These are phyloP conservation scores for Cymbidium sinense DNA, from an alignment of 106 monocot species.

Conservation along the genomic window DNA sequence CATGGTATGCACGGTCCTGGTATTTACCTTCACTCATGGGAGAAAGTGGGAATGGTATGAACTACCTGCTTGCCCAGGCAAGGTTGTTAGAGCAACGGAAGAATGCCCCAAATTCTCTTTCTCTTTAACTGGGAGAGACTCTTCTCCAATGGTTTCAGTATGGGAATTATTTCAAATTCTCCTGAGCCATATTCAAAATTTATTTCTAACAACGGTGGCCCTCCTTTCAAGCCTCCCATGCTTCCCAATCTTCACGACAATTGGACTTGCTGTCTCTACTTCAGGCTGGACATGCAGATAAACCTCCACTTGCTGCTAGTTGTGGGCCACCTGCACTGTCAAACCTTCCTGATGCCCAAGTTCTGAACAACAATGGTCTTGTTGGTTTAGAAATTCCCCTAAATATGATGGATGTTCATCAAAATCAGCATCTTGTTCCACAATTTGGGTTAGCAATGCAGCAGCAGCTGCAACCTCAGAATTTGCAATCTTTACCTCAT, in stretches of 20 bases:
- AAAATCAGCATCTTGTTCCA: constrained; percentile 35
- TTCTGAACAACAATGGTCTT: constrained; percentile 15
- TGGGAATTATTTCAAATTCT: constrained; percentile 7
- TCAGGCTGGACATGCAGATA: constrained; percentile 34
- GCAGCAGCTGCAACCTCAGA: constrained; percentile 21
- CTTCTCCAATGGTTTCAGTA: constrained; percentile 17
- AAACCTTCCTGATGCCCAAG: not conserved
- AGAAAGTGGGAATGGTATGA: constrained; percentile 38
- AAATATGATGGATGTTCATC: constrained; percentile 29
- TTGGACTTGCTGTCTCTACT: constrained; percentile 52
- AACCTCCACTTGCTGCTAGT: constrained; percentile 30
- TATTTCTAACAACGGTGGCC: constrained; percentile 22
- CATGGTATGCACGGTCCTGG: constrained; percentile 5
- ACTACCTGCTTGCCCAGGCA: constrained; percentile 47
- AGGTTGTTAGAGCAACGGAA: constrained; percentile 27
- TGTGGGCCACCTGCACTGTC: too few species aligned
- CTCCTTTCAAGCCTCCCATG: constrained; percentile 16
- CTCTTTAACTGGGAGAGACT: constrained; percentile 38
- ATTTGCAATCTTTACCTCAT: constrained; percentile 31
- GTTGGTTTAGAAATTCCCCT: constrained; percentile 31
- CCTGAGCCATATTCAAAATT: constrained; percentile 16
- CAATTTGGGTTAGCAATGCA: constrained; percentile 17
- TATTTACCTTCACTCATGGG: constrained; percentile 15
- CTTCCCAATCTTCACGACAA: constrained; percentile 29
- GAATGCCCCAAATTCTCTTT: too few species aligned